Evolutionary conservation across 306 rosid genomes (phyloP), one percentile per base, ranked within the genome.

Genomic region (Trifolium dubium): DNA sequence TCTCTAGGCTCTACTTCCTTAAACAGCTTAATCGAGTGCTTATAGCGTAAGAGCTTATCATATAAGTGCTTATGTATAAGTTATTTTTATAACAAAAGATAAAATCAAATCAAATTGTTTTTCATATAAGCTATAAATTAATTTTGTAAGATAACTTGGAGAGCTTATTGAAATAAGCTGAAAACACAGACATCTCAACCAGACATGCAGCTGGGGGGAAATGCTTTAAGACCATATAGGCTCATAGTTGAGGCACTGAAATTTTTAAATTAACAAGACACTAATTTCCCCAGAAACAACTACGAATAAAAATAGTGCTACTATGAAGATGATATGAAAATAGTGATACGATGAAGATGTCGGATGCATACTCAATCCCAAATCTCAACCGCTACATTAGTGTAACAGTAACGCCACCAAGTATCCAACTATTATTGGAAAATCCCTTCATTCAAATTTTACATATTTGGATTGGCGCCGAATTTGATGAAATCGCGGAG

Each of bases 301-400:
- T 19, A 50, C 40, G 8, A 37, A 6, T 37, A 37, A 34, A 34
- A 34, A 34, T 46, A 4, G 51, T 13, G 17, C 51, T 46, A 46
- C 17, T 11, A 51, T 23, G 34, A 41, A 56, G 29, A 28, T 54
- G 2, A 7, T 39, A 39, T 8, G 9, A 13, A 11, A 43, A 43
- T 51, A 51, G 58, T 17, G 58, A 29, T 55, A 58, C 69, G 69
- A 71, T 39, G 75, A 30, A 32, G 44, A 69, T 39, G 69, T 43
- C 68, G 28, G 67, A 77, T 47, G 13, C 41, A 18, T 63, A 8
- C 49, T 67, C 60, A 76, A 67, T 72, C 72, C 78, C 50, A 76
- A 76, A 67, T 72, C 72, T 76, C 50, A 76, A 17, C 11, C 18
- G 41, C 17, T 31, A 58, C 43, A 17, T 50, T 10, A 66, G 47